Evolutionary conservation across 257 asterid species (phyloP), one percentile per base, ranked within the genome.

Genomic region (Solanum arcanum): DNA sequence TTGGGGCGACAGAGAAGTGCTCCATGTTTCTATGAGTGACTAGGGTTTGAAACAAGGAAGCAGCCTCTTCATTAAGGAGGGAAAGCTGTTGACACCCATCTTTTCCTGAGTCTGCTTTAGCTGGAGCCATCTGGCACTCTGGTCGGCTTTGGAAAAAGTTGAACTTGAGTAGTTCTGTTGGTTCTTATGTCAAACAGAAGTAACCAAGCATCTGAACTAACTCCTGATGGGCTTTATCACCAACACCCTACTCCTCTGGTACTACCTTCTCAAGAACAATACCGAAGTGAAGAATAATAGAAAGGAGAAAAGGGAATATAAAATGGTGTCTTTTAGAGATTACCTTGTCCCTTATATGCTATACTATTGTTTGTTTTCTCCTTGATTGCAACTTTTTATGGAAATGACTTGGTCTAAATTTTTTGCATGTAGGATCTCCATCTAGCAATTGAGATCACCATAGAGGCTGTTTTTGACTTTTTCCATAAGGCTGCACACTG

Each of bases 401-500:
- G 52, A 46, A 29, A 81, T 81, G 85, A 81, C 69, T 81, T 81
- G 69, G 60, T 70, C 78, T 86, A 42, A 88, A 87, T 46, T 76
- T 88, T 47, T 83, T 56, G 29, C 80, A 23, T 87, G 88, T 73
- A 97, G 99, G 99, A 97, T 89, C 96, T 97, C 83, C 98, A 97
- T 93, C 92, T 97, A 60, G 99, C 93, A 35, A 90, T 89, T 87
- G 99, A 97, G 94, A 91, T 95, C 86, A 92, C 86, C 90, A 96
- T 97, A 89, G 99, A 96, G 89, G 90, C 94, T 52, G 88, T 94
- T 89, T 97, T 97, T 83, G 99, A 96, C 73, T 75, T 93, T 88
- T 92, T 95, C 88, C 97, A 93, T 90, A 94, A 94, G 94, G 99
- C 96, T 52, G 93, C 94, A 70, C 92, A 93, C 81, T 89, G 97